Base-by-base conservation (phyloP, 768 basidiomycete genomes). In the Obba rivulosa region DNA sequence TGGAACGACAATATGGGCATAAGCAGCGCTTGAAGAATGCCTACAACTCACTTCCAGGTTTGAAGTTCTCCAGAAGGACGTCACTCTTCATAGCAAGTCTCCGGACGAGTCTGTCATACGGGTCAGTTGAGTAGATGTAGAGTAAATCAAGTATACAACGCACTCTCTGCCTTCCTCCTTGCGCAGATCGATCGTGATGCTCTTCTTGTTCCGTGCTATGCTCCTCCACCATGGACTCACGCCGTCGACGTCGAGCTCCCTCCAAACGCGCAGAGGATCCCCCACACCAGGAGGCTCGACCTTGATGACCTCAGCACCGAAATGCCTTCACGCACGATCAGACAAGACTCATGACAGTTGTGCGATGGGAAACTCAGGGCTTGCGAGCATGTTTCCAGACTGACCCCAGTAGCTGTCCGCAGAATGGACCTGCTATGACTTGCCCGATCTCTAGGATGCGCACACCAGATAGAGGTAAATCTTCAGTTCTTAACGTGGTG, bases 221-320 rank as follows among this genome's bases (percentile, higher is more conserved):
- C 83, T 84, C 38, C 84, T 69, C 62, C 83, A 87, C 85, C 85
- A 86, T 0, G 83, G 84, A 53, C 83, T 83, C 0, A 79, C 78
- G 1, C 83, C 83, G 53, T 86, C 84, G 0, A 77, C 69, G 52
- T 87, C 85, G 20, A 83, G 70, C 53, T 86, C 85, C 43, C 85
- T 67, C 82, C 82, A 85, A 2, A 83, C 78, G 4, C 85, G 79
- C 21, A 86, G 64, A 5, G 83, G 83, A 53, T 87, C 84, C 4
- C 85, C 85, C 9, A 63, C 66, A 9, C 69, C 69, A 1, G 84
- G 83, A 0, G 82, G 74, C 56, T 87, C 85, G 10, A 86, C 68
- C 57, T 87, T 87, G 65, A 86, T 84, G 13, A 86, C 67, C 48
- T 87, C 83, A 11, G 85, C 85, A 14, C 83, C 84, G 49, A 78